Evolutionary conservation across 106 monocot genomes (phyloP).

Genomic region (Dendrobium chrysotoxum): DNA sequence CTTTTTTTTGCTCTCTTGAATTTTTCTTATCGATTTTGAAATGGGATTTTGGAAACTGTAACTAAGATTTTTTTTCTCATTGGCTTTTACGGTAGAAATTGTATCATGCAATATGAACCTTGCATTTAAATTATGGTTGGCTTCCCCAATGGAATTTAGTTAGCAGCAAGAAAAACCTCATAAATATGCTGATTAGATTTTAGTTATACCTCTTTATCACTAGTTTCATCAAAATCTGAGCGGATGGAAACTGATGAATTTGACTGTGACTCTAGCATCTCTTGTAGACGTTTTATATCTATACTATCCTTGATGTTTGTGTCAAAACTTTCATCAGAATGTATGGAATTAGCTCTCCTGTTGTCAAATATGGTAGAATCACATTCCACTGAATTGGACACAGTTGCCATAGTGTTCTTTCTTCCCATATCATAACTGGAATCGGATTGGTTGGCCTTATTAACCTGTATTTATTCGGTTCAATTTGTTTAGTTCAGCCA

Average conservation of each 20-base stretch:
- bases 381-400: not conserved
- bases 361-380: constrained; percentile 17
- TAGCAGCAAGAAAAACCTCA: too few relatives aligned
- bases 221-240: constrained; percentile 50
- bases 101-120: too few relatives aligned
- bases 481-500: too few relatives aligned
- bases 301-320: constrained; percentile 32
- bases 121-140: too few relatives aligned
- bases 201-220: constrained; percentile 71
- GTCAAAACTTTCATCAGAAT: constrained; percentile 30
- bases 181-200: not conserved
- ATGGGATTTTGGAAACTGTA: too few relatives aligned
- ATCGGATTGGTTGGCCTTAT: constrained; percentile 7
- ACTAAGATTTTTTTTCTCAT: too few relatives aligned
- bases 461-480: constrained; percentile 26
- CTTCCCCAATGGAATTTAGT: too few relatives aligned
- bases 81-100: too few relatives aligned
- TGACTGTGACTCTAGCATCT: constrained; percentile 86
- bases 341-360: constrained; percentile 11
- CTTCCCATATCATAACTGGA: constrained; percentile 8
- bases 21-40: not conserved
- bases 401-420: constrained; percentile 17
- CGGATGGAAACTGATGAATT: constrained; percentile 54
- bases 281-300: constrained; percentile 74
- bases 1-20: not conserved